Evolutionary conservation across 805 yeast species (phyloP).

Genomic region (Millerozyma acaciae): DNA sequence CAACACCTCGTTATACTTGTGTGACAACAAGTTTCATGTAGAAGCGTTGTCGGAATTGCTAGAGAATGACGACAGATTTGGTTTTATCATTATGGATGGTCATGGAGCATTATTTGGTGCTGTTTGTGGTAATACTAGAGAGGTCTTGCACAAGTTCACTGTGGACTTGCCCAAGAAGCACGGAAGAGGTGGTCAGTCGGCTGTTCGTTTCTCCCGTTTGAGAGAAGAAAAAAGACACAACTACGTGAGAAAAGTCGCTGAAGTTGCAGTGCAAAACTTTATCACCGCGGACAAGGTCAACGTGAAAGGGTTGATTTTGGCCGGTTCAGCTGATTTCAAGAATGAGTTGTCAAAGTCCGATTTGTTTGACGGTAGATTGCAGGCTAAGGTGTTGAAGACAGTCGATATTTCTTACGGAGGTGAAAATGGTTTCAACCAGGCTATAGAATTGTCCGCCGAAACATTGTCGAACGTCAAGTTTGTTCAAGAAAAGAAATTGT

Average conservation of each 20-base stretch:
- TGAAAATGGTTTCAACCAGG: constrained; percentile 99
- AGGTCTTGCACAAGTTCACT: constrained; percentile 87
- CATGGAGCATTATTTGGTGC: constrained; percentile 96
- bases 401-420: constrained; percentile 99
- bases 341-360: constrained; percentile 91
- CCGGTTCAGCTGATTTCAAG: constrained; percentile 99
- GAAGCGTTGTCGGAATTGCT: constrained; percentile 92
- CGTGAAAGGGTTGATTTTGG: constrained; percentile 90
- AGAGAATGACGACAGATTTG: constrained; percentile 94
- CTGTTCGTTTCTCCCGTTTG: constrained; percentile 96
- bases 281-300: constrained; percentile 92
- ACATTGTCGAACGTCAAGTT: constrained; percentile 95
- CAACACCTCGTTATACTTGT: constrained; percentile 88
- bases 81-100: constrained; percentile 99
- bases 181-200: constrained; percentile 99
- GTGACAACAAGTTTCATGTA: constrained; percentile 98
- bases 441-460: constrained; percentile 96
- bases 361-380: constrained; percentile 86
- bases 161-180: constrained; percentile 99
- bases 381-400: constrained; percentile 79
- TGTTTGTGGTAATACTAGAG: constrained; percentile 94
- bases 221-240: constrained; percentile 99
- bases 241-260: constrained; percentile 97
- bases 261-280: constrained; percentile 95
- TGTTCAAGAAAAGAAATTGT: constrained; percentile 95